These are phyloP conservation scores for Aspergillus fumigatus DNA, from an alignment of 2,329 filamentous ascomycete genomes.

Conservation along the genomic window DNA sequence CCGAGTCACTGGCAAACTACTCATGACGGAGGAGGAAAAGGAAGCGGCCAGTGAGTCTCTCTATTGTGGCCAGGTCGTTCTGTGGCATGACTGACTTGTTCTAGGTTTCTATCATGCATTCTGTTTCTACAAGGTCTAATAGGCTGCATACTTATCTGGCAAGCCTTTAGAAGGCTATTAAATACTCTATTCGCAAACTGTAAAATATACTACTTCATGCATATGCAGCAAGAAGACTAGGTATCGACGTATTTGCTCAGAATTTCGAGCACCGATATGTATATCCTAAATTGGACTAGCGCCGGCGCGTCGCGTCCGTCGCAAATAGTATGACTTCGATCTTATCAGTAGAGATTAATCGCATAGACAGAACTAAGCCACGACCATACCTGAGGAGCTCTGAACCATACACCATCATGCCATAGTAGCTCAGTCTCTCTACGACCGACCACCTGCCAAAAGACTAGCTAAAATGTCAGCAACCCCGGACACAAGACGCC, in stretches of 20 bases:
- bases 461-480: background rate
- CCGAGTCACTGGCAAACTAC: conserved; percentile 59
- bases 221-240: no score
- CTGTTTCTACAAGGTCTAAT: conserved; percentile 89
- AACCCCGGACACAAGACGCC: background rate
- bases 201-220: background rate
- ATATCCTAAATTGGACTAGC: conserved; percentile 30
- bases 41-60: conserved; percentile 65
- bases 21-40: conserved; percentile 81
- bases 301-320: conserved; percentile 25
- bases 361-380: background rate
- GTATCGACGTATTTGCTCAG: no score
- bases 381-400: background rate
- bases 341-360: conserved; percentile 3
- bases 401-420: background rate
- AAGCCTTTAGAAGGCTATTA: background rate
- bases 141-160: no score
- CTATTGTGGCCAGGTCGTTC: background rate
- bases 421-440: background rate
- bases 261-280: conserved; percentile 5
- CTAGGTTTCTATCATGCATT: conserved; percentile 81
- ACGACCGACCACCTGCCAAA: background rate
- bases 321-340: background rate
- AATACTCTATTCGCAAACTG: background rate
- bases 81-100: conserved; percentile 10